Evolutionary conservation across 306 rosid genomes (phyloP).

Genomic region (Luffa aegyptiaca): DNA sequence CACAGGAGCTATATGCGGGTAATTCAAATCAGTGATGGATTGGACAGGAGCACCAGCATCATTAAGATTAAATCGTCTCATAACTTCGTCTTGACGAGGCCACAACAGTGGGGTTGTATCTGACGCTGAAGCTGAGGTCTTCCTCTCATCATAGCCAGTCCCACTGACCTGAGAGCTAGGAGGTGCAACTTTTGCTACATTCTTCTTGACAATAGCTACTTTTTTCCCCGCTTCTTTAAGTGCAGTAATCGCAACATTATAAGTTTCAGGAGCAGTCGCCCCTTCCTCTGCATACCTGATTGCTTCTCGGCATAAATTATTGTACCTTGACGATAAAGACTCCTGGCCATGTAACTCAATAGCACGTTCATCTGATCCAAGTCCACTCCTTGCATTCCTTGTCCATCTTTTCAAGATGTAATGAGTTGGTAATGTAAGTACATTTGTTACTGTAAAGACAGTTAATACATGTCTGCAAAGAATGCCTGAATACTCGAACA

Average conservation of each 20-base stretch:
- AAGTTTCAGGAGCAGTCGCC: constrained; percentile 63
- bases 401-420: constrained; percentile 93
- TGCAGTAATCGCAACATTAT: constrained; percentile 53
- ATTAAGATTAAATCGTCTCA: constrained; percentile 63
- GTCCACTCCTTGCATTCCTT: constrained; percentile 58
- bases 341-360: constrained; percentile 52
- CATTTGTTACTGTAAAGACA: constrained; percentile 79
- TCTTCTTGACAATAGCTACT: constrained; percentile 52
- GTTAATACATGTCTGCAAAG: constrained; percentile 88
- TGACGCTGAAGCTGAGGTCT: constrained; percentile 32
- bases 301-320: constrained; percentile 69
- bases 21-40: constrained; percentile 64
- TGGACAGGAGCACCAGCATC: constrained; percentile 57
- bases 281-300: constrained; percentile 87
- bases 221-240: constrained; percentile 72
- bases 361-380: constrained; percentile 45
- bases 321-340: constrained; percentile 53
- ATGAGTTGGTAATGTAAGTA: constrained; percentile 72
- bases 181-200: constrained; percentile 56
- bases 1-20: constrained; percentile 82
- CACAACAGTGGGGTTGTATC: constrained; percentile 76
- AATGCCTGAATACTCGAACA: constrained; percentile 92
- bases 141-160: constrained; percentile 49
- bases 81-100: constrained; percentile 78
- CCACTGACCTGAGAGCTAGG: constrained; percentile 47